Percentiles rank a stretch among this genome's conserved stretches.
Evolutionary conservation across 2,329 filamentous ascomycete genomes (phyloP).

Genomic region (Ceratocystis colombiana): DNA sequence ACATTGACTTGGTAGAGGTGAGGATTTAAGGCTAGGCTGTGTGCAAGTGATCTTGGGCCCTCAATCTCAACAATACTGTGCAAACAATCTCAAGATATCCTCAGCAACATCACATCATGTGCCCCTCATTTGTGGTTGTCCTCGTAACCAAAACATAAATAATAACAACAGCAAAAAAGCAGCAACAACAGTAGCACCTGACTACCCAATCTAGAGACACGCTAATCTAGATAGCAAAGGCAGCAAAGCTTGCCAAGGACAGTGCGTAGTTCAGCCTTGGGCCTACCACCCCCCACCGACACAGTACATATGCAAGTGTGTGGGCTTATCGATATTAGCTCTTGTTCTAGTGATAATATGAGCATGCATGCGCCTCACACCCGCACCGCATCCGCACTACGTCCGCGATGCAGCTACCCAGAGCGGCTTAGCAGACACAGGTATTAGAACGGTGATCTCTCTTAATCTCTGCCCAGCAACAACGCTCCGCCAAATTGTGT

Average conservation of each 20-base stretch:
- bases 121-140: not conserved
- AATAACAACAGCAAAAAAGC: not conserved
- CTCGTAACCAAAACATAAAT: not conserved
- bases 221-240: too few species aligned
- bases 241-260: not conserved
- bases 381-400: not conserved
- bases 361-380: slow-evolving; percentile 10
- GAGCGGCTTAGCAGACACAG: not conserved
- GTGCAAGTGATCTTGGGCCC: not conserved
- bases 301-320: not conserved
- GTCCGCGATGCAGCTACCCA: slow-evolving; percentile 5
- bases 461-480: slow-evolving; percentile 7
- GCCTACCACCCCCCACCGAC: not conserved
- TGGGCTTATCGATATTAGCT: not conserved
- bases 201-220: not conserved
- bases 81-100: not conserved
- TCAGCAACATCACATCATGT: not conserved
- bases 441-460: slow-evolving; percentile 6
- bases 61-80: not conserved
- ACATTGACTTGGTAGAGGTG: not conserved
- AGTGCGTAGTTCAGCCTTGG: not conserved
- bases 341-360: slow-evolving; percentile 3
- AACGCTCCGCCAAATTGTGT: not conserved
- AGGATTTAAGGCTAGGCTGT: not conserved
- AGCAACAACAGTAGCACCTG: not conserved